A percentile compares a stretch with the other conserved stretches of the same genome.
These are phyloP conservation scores for Microsporum ferrugineum DNA, from an alignment of 2,329 filamentous ascomycete species.

Conservation along the genomic window DNA sequence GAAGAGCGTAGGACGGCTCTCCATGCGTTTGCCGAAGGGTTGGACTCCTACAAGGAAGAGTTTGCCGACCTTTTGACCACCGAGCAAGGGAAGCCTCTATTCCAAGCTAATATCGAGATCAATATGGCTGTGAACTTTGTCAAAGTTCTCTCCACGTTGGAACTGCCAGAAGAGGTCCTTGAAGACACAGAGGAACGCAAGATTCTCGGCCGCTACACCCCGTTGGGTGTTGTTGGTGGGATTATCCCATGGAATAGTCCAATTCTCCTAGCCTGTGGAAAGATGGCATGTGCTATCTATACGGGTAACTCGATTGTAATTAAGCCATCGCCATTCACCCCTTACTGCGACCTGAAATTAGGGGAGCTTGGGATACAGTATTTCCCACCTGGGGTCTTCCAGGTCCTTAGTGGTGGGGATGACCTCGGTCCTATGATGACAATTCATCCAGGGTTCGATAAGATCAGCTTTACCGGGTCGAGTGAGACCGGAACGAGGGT, in stretches of 20 bases:
- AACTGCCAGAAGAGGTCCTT: constrained; percentile 35
- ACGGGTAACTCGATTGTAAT: constrained; percentile 47
- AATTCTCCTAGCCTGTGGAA: constrained; percentile 31
- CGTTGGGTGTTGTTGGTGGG: constrained; percentile 27
- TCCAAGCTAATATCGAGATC: constrained; percentile 1
- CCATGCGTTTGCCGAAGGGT: constrained; percentile 30
- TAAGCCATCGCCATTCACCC: constrained; percentile 39
- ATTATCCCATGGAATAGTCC: constrained; percentile 43
- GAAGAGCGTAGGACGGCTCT: constrained; percentile 35
- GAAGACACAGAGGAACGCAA: constrained; percentile 29
- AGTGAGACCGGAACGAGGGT: constrained; percentile 50
- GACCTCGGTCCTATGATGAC: constrained; percentile 49
- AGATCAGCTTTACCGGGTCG: constrained; percentile 55
- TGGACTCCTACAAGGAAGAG: constrained; percentile 33
- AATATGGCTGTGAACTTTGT: constrained; percentile 1
- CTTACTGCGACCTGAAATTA: constrained; percentile 43
- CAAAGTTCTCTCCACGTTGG: constrained; percentile 6
- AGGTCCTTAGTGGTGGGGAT: constrained; percentile 50
- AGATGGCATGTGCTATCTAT: constrained; percentile 46
- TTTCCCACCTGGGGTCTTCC: constrained; percentile 52
- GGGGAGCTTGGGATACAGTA: constrained; percentile 46
- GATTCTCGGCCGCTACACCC: constrained; percentile 7
- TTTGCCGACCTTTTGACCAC: constrained; percentile 37
- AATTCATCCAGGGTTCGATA: constrained; percentile 47
- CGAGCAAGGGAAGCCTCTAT: constrained; percentile 42